phyloP scores from a whole-genome alignment of 345 rosid species.

The Camelina laxa region DNA sequence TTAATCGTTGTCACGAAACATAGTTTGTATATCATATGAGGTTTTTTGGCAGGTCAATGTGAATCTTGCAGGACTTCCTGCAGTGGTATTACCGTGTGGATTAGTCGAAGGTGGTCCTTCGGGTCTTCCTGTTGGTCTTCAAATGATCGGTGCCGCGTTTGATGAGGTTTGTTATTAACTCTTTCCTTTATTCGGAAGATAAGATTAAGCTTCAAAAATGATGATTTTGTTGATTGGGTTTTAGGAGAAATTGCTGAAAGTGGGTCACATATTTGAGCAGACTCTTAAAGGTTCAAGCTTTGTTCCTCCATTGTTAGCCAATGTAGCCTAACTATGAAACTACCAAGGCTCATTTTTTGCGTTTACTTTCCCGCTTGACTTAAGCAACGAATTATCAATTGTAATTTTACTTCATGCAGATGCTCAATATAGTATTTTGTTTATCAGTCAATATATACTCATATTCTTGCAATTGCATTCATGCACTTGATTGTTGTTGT shows the following conservation, averaged over 20 bases:
- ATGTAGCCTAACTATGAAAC: slow-evolving; percentile 24
- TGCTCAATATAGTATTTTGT: slow-evolving; percentile 2
- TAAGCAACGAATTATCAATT: slow-evolving; percentile 18
- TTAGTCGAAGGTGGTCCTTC: slow-evolving; percentile 75
- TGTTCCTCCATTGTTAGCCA: slow-evolving; percentile 65
- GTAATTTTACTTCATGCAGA: slow-evolving; percentile 30
- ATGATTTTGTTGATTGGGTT: slow-evolving; percentile 15
- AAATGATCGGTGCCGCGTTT: slow-evolving; percentile 89
- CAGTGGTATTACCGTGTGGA: slow-evolving; percentile 90
- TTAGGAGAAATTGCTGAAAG: slow-evolving; percentile 75
- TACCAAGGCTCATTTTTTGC: not conserved
- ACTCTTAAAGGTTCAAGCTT: slow-evolving; percentile 69
- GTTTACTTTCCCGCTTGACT: slow-evolving; percentile 6
- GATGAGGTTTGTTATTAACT: slow-evolving; percentile 63
- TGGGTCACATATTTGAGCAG: slow-evolving; percentile 91
- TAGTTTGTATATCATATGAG: slow-evolving; percentile 17
- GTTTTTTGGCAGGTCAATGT: slow-evolving; percentile 78
- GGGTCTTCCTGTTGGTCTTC: slow-evolving; percentile 92
- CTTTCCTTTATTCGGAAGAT: not conserved
- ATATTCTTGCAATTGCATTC: slow-evolving; percentile 7
- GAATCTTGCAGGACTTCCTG: slow-evolving; percentile 89
- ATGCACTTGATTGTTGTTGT: slow-evolving; percentile 17
- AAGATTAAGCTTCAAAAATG: not conserved
- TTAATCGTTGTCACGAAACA: not conserved
- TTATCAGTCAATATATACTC: not conserved